Evolutionary conservation across 2,329 filamentous ascomycete genomes (phyloP), one percentile per base, ranked within the genome.

Genomic region (Fusarium goolgardi): DNA sequence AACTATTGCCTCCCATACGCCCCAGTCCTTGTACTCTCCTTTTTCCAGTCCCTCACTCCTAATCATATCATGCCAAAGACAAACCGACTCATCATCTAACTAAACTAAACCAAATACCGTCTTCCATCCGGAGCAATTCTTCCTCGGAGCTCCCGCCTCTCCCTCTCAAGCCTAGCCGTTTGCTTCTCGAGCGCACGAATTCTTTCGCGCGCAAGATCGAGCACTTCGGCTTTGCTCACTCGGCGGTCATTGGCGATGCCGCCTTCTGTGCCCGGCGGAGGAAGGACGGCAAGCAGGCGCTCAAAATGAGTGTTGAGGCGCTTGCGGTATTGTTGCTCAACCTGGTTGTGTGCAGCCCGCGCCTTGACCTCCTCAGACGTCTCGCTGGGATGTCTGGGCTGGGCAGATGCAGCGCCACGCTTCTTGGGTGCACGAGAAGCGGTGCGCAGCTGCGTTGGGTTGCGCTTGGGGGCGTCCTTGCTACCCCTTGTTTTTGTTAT

Each of bases 251-350:
- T 75, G 23, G 65, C 70, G 20, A 60, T 72, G 49, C 74, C 76
- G 35, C 72, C 71, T 29, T 76, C 77, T 21, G 73, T 77, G 10
- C 31, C 68, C 39, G 55, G 78, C 69, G 69, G 59, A 3, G 81
- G 81, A 1, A 83, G 75, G 1, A 80, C 78, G 37, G 77, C 75
- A 2, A 83, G 75, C 15, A 83, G 78, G 43, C 75, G 75, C 70
- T 82, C 80, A 58, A 83, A 83, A 71, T 83, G 80, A 4, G 76
- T 74, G 61, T 83, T 83, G 34, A 83, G 79, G 25, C 81, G 75
- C 73, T 82, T 82, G 35, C 81, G 80, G 73, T 83, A 83, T 69
- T 83, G 81, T 70, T 83, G 82, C 74, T 83, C 81, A 11, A 83
- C 81, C 51, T 82, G 79, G 71, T 83, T 83, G 68, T 83, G 81